phyloP scores from a whole-genome alignment of 2,329 filamentous ascomycete species.

The Paraphaeosphaeria minitans region DNA sequence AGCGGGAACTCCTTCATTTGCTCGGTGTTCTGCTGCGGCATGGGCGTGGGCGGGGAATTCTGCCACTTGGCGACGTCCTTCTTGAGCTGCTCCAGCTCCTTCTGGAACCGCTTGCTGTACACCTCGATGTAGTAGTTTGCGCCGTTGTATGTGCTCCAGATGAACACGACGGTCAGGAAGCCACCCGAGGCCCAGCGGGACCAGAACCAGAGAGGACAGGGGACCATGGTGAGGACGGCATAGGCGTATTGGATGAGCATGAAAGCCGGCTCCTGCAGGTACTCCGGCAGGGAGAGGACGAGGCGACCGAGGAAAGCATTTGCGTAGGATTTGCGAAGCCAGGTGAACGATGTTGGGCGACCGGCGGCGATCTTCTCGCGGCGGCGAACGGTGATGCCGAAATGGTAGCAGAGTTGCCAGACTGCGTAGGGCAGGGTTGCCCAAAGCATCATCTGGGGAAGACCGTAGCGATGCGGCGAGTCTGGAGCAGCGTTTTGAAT shows the following conservation, averaged over 20 bases:
- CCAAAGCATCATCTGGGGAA: constrained; percentile 89
- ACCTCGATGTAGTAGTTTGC: constrained; percentile 98
- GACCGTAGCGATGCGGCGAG: constrained; percentile 78
- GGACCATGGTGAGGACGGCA: constrained; percentile 89
- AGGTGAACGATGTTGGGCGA: constrained; percentile 94
- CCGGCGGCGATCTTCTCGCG: constrained; percentile 95
- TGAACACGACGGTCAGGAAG: constrained; percentile 84
- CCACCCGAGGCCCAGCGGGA: constrained; percentile 76
- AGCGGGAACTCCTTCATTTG: constrained; percentile 9
- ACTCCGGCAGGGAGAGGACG: constrained; percentile 76
- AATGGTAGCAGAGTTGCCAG: constrained; percentile 93
- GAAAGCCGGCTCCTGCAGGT: constrained; percentile 84
- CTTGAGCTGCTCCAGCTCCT: constrained; percentile 88
- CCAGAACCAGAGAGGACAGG: constrained; percentile 94
- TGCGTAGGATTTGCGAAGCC: constrained; percentile 89
- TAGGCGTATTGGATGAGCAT: constrained; percentile 96
- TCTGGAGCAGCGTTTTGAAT: constrained; percentile 73
- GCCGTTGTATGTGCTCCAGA: constrained; percentile 95
- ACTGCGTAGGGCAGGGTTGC: constrained; percentile 88
- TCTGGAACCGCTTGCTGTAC: constrained; percentile 95
- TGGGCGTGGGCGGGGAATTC: constrained; percentile 33
- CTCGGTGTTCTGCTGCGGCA: background rate
- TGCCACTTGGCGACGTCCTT: constrained; percentile 91
- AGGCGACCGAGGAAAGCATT: constrained; percentile 87
- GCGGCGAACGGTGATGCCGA: constrained; percentile 93